A percentile compares a stretch with the other conserved stretches of the same genome.
phyloP scores from a whole-genome alignment of 495 filamentous ascomycete species.

The Aspergillus kassunensis region DNA sequence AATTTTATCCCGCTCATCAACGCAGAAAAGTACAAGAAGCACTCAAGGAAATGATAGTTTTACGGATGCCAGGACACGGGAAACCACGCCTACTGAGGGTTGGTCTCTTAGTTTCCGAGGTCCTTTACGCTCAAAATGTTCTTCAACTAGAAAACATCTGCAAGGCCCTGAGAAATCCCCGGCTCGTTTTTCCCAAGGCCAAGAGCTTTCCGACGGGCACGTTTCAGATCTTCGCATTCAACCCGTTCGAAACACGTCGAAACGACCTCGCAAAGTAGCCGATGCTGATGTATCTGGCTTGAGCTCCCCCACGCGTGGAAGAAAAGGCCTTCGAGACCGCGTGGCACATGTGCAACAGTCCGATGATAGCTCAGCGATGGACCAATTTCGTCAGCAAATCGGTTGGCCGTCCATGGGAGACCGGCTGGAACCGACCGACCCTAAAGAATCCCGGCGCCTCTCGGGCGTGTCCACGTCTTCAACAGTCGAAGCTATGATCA shows the following conservation, averaged over 20 bases:
- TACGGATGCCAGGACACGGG: not conserved
- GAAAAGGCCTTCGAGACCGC: conserved; percentile 34
- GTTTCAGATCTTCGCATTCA: not conserved
- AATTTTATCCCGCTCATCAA: conserved; percentile 23
- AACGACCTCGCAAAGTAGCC: conserved; percentile 8
- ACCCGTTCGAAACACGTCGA: conserved; percentile 1
- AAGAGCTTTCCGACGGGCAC: not conserved
- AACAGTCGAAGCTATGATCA: conserved; percentile 68
- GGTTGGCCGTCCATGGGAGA: conserved; percentile 39
- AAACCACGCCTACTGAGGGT: not conserved
- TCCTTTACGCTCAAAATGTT: not conserved
- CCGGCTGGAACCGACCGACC: conserved; percentile 20
- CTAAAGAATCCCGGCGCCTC: conserved; percentile 41
- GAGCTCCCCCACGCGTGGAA: conserved; percentile 28
- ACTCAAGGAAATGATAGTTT: conserved; percentile 6
- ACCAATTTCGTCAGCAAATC: conserved; percentile 37
- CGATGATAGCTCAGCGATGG: conserved; percentile 29
- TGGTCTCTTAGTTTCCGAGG: not conserved
- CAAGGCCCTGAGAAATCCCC: not conserved
- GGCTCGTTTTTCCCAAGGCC: not conserved
- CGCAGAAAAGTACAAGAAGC: conserved; percentile 18
- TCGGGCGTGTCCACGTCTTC: conserved; percentile 65
- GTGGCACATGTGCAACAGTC: conserved; percentile 25
- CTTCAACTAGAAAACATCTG: not conserved
- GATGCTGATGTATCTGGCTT: conserved; percentile 19